Base-by-base conservation (phyloP, 73 alveolate species). In the Paramecium octaurelia region DNA sequence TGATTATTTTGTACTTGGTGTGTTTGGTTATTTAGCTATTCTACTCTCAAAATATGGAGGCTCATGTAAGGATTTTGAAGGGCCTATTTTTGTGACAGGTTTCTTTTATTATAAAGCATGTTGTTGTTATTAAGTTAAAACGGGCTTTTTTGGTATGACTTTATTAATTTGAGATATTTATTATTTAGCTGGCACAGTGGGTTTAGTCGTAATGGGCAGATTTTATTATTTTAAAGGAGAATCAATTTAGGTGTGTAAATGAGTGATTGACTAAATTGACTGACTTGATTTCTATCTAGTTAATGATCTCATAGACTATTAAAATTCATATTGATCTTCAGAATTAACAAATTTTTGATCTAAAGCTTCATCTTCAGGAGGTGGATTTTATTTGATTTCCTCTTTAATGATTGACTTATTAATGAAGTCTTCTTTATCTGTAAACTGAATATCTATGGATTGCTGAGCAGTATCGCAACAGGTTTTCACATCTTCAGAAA, bases 401-500 rank as follows among this genome's bases (percentile, higher is more conserved):
- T 75, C 73, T 31, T 80, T 46, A 23, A 42, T 43, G 21, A 6
- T 34, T 1, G n/a, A 24, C 12, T 43, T 24, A 10, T 80, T 14
- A 24, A 24, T 20, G 46, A 42, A 20, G 6, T 80, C 76, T 4
- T 80, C 70, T 31, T 23, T 43, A 3, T 24, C 57, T 8, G 2
- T 20, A 10, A 38, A 23, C 46, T 31, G 38, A 12, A 38, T 35
- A 21, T 75, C 88, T 0, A 75, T 42, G 3, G 60, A 31, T 48
- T 80, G 6, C 12, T 80, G 18, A 38, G 70, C 50, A 23, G 91
- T 80, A 27, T 80, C 91, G 14, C 91, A 64, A 21, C 84, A 44
- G 24, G 91, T 80, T 2, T 80, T 80, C 10, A 44, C 46, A 20
- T 80, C 91, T 44, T 80, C 91, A 27, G 91, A 80, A 18, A 80